These are phyloP conservation scores for Galerina marginata DNA, from an alignment of 768 basidiomycete species.

Conservation along the genomic window DNA sequence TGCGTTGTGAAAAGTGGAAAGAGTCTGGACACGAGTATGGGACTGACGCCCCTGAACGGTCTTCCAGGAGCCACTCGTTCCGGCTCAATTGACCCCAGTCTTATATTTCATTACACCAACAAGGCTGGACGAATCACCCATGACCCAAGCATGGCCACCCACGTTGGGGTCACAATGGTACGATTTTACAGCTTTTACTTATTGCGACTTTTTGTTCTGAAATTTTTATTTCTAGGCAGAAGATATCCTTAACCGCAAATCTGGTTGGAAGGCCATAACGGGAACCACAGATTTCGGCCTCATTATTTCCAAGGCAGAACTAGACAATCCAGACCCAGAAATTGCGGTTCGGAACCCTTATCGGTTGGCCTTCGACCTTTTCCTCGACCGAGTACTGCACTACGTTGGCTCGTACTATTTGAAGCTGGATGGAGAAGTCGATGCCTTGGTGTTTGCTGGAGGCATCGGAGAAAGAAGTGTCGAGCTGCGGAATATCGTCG, in stretches of 20 bases:
- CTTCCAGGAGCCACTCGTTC: constrained; percentile 89
- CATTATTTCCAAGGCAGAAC: constrained; percentile 55
- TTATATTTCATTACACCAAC: constrained; percentile 85
- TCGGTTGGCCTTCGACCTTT: constrained; percentile 76
- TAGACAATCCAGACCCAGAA: constrained; percentile 27
- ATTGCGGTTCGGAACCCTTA: constrained; percentile 40
- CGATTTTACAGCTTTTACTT: background rate
- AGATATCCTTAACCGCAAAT: constrained; percentile 73
- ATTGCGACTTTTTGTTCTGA: background rate
- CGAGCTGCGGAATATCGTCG: constrained; percentile 64
- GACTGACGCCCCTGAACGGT: constrained; percentile 87
- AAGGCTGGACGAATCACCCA: constrained; percentile 59
- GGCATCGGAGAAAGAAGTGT: constrained; percentile 84
- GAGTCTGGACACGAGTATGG: constrained; percentile 90
- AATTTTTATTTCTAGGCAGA: constrained; percentile 51
- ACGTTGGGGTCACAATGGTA: constrained; percentile 61
- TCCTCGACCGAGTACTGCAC: constrained; percentile 76
- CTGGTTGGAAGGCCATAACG: constrained; percentile 79
- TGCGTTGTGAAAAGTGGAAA: constrained; percentile 77
- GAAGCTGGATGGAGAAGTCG: constrained; percentile 68
- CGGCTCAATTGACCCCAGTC: constrained; percentile 82
- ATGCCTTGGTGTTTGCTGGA: constrained; percentile 86
- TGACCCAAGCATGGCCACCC: constrained; percentile 47
- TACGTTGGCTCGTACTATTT: constrained; percentile 78
- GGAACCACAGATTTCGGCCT: constrained; percentile 84